These are phyloP conservation scores for Geotrichum phurueaensis DNA, from an alignment of 1,139 yeast species.

Conservation along the genomic window DNA sequence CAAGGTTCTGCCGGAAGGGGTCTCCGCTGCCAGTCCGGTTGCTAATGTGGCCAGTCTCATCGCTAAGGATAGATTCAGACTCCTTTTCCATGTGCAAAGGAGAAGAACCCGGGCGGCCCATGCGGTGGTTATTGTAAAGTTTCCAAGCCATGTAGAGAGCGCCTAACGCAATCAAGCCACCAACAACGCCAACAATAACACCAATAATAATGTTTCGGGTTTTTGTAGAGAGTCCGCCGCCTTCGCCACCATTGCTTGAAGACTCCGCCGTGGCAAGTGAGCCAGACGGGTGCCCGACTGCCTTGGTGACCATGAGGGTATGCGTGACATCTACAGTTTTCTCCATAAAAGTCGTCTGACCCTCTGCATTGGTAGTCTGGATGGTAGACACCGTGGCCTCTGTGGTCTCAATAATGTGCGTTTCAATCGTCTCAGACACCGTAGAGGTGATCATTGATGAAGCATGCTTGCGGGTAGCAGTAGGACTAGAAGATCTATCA, in stretches of 20 bases:
- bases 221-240: constrained; percentile 26
- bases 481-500: constrained; percentile 1
- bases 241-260: constrained; percentile 4
- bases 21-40: constrained; percentile 18
- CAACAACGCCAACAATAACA: constrained; percentile 33
- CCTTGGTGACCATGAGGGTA: constrained; percentile 2
- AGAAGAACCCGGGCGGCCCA: neutral
- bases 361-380: constrained; percentile 7
- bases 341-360: constrained; percentile 11
- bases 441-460: constrained; percentile 3
- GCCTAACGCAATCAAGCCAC: constrained; percentile 28
- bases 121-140: constrained; percentile 21
- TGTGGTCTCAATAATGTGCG: constrained; percentile 2
- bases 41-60: constrained; percentile 1
- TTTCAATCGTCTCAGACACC: neutral
- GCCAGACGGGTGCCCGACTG: constrained; percentile 15
- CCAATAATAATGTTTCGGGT: constrained; percentile 31
- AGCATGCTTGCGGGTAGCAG: constrained; percentile 4
- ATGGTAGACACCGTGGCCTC: constrained; percentile 9
- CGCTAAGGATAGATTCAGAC: neutral
- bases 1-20: constrained; percentile 36
- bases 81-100: neutral
- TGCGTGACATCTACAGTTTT: constrained; percentile 14
- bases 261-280: constrained; percentile 22
- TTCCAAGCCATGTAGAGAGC: constrained; percentile 27